Percentiles rank a stretch among this genome's conserved stretches.
Evolutionary conservation across 768 basidiomycete species (phyloP).

Genomic region (Kwoniella botswanensis): DNA sequence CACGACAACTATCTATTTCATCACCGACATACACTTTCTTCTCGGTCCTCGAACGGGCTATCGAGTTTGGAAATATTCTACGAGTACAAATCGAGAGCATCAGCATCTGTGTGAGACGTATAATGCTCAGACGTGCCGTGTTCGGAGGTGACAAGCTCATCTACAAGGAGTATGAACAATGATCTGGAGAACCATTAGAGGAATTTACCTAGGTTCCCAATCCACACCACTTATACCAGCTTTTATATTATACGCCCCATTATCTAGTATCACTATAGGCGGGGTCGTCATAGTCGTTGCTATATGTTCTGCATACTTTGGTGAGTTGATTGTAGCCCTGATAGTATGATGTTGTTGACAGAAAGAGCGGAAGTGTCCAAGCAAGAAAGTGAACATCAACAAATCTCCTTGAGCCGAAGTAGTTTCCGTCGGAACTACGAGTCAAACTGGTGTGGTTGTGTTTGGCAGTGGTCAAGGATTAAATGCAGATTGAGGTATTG

Average conservation of each 20-base stretch:
- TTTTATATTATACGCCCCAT: slow-evolving; percentile 84
- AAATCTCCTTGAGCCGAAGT: background rate
- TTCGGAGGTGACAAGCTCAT: background rate
- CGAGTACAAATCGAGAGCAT: background rate
- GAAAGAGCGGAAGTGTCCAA: background rate
- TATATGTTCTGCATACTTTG: slow-evolving; percentile 11
- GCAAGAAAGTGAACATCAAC: background rate
- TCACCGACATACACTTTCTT: slow-evolving; percentile 82
- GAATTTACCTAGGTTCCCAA: slow-evolving; percentile 39
- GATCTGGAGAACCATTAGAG: background rate
- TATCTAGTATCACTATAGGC: slow-evolving; percentile 76
- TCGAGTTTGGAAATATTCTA: slow-evolving; percentile 78
- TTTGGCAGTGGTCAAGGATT: too few species aligned
- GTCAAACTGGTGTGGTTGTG: too few species aligned
- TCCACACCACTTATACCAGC: slow-evolving; percentile 64
- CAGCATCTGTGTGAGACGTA: too few species aligned
- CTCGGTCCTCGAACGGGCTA: slow-evolving; percentile 83
- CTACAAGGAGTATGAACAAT: background rate
- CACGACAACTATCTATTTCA: slow-evolving; percentile 74
- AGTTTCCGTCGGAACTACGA: slow-evolving; percentile 1
- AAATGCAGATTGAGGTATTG: too few species aligned
- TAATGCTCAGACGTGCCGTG: background rate
- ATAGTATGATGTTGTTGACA: background rate
- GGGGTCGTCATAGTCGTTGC: slow-evolving; percentile 33
- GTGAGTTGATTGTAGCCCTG: background rate